Percentiles rank a stretch among this genome's conserved stretches.
phyloP scores from a whole-genome alignment of 176 grass and related monocot genomes.

The Tuctoria greenei region DNA sequence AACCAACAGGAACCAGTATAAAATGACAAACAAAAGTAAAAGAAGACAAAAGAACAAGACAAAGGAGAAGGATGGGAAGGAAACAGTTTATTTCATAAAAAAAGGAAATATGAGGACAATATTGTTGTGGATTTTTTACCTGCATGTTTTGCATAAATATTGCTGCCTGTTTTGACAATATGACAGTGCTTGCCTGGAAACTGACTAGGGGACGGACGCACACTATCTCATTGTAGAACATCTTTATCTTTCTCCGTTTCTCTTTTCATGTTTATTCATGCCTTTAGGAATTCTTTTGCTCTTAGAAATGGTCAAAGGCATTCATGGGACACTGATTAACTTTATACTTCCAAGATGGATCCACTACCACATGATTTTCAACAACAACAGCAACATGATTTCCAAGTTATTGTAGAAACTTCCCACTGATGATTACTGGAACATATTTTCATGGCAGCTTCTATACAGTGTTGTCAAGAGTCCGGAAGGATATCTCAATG shows the following conservation, averaged over 20 bases:
- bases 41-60: too few species aligned
- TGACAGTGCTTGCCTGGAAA: neutral
- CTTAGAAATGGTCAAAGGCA: too few species aligned
- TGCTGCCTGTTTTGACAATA: neutral
- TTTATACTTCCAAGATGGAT: too few species aligned
- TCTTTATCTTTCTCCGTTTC: neutral
- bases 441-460: neutral
- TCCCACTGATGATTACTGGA: neutral
- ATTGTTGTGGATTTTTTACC: neutral
- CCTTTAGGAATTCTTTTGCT: neutral
- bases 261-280: neutral
- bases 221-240: constrained; percentile 17
- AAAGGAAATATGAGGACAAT: neutral
- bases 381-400: too few species aligned
- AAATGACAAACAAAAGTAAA: too few species aligned
- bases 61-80: too few species aligned
- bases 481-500: neutral
- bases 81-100: neutral
- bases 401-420: too few species aligned
- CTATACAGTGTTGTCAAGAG: neutral
- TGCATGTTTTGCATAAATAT: neutral
- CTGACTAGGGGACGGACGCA: neutral
- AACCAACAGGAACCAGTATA: too few species aligned
- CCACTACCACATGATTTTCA: too few species aligned
- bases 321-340: neutral